Base-by-base conservation (phyloP, 1,284 basidiomycete species). In the Marasmius fiardii region DNA sequence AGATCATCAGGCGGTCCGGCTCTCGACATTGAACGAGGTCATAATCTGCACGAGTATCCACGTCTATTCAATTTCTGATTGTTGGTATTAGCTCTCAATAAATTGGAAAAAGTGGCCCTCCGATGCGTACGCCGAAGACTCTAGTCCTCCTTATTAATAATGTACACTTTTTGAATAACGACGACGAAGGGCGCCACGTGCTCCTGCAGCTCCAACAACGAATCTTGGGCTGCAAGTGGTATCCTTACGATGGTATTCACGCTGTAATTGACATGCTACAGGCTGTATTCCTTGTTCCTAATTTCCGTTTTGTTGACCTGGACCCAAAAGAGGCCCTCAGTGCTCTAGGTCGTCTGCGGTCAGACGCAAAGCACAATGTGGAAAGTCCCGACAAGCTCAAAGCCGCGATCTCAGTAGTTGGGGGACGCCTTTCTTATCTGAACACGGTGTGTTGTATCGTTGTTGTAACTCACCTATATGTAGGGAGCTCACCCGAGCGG, bases 61-160 rank as follows among this genome's bases (percentile, higher is more conserved):
- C 4, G 60, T 51, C 56, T 18, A 44, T 23, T 21, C 43, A 53
- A 21, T 45, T 52, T 28, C 43, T n/a, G n/a, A 31, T 34, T 47
- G 18, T 11, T 23, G 47, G 28, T 57, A 3, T 51, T n/a, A 84
- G 88, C 88, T 0, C 67, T 93, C 71, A 91, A 88, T 67, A 95
- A 94, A 66, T 76, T 92, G 1, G 91, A 93, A 67, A 94, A 94
- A 66, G 91, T 94, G 21, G 92, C 92, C 0, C 74, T 95, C 51
- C 74, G 78, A 47, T 81, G 77, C 64, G 75, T 85, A 37, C 71
- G 74, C 45, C 72, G 75, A 61, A 79, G 78, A 4, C 92, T 0
- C 74, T 93, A 3, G 85, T 94, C 0, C 71, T 95, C 37, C 82
- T 93, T 43, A 75, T 95, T 64, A 93, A 86, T 66, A 87, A 88